phyloP scores from a whole-genome alignment of 1,284 basidiomycete genomes.

The Mycosarcoma maydis region DNA sequence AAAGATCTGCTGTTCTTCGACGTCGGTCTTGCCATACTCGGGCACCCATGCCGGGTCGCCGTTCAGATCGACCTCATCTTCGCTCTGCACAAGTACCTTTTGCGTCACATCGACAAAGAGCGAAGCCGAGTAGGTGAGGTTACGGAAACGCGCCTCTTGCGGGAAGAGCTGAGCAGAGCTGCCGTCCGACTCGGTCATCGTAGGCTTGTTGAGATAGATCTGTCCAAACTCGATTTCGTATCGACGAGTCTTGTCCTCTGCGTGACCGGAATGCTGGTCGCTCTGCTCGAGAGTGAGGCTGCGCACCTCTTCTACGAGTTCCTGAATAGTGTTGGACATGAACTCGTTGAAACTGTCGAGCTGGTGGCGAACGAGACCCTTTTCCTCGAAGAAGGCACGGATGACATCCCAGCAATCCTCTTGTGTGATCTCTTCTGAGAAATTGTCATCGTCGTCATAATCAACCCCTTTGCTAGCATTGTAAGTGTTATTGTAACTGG shows the following conservation, averaged over 20 bases:
- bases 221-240: conserved; percentile 98
- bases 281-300: conserved; percentile 95
- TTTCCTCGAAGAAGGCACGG: conserved; percentile 94
- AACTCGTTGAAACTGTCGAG: conserved; percentile 99
- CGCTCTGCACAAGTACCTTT: conserved; percentile 79
- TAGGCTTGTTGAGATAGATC: conserved; percentile 93
- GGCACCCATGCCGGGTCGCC: conserved; percentile 85
- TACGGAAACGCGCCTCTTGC: conserved; percentile 94
- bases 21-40: conserved; percentile 73
- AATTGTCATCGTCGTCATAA: conserved; percentile 51
- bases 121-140: conserved; percentile 94
- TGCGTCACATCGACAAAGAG: conserved; percentile 97
- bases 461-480: conserved; percentile 24
- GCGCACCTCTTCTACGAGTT: conserved; percentile 93
- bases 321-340: conserved; percentile 99
- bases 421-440: conserved; percentile 62
- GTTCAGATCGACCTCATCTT: conserved; percentile 74
- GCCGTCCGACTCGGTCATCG: conserved; percentile 94
- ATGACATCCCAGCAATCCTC: conserved; percentile 71
- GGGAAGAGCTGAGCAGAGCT: conserved; percentile 92
- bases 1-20: conserved; percentile 81
- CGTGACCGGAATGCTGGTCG: conserved; percentile 83
- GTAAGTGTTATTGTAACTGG: conserved; percentile 33
- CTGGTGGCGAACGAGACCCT: conserved; percentile 96
- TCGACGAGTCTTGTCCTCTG: conserved; percentile 74